Base-by-base conservation (phyloP, 192 early-diverging fungal species). In the Umbelopsis sp. region DNA sequence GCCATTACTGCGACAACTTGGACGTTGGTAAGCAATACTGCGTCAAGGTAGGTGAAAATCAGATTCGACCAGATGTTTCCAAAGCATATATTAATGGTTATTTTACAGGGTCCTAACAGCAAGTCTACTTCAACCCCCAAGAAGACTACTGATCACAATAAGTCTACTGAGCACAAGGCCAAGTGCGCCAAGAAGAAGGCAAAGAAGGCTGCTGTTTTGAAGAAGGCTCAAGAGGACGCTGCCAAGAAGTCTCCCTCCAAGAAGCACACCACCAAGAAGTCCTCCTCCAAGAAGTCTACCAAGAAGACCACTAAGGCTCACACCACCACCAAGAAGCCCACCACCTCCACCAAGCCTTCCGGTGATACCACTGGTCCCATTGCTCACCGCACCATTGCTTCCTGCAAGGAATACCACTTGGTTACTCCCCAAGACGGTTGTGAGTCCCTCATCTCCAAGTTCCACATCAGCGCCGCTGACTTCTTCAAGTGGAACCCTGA, bases 401-500 rank as follows among this genome's bases (percentile, higher is more conserved):
- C 71, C 64, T 78, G 76, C 61, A 78, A 69, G 58, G 70, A 50
- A 27, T 78, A 69, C 23, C 45, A 48, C 23, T 70, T 78, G 27
- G 25, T 66, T 12, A 10, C 64, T 18, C 3, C 16, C 8, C 35
- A 78, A 46, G 61, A 37, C 22, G 52, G 64, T 33, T 78, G 76
- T 48, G 46, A 18, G n/a, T 47, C 46, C 45, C 46, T 78, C 49
- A 37, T 68, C 15, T 15, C 44, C 21, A 45, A 48, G 10, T 65
- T 73, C 64, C 49, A 51, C 66, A 73, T 78, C 33, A 64, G 22
- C 11, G 13, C 61, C 11, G 49, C 49, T 45, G 15, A 78, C 5
- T 67, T 78, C 37, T 78, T 66, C 76, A 51, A 66, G 23, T 78
- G 71, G 71, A 78, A 78, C 71, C 53, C 61, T 18, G 71, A 64